Base-by-base conservation (phyloP, 371 early-diverging fungal genomes). In the Coemansia sp. region DNA sequence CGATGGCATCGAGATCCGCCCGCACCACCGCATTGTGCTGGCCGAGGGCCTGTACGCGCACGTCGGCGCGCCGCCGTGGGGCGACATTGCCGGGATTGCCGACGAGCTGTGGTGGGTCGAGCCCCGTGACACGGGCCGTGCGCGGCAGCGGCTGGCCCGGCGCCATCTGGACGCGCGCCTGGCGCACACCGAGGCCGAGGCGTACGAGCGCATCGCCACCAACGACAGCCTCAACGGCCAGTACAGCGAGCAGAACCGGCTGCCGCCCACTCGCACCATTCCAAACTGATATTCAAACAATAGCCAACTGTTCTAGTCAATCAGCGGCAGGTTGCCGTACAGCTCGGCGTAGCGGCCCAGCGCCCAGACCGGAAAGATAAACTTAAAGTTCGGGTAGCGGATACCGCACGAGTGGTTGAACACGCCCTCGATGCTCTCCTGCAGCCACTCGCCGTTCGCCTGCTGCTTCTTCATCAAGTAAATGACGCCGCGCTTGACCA, bases 381-480 rank as follows among this genome's bases (percentile, higher is more conserved):
- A 92, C 81, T 95, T 97, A 82, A 93, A 97, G 79, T 95, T 95
- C 31, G 97, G 97, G 76, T 98, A 98, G 33, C 90, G 87, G 72
- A 98, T 97, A 79, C 86, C 89, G 74, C 91, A 92, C 64, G 86
- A 89, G 76, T 94, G 91, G 84, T 97, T 98, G 75, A 98, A 98
- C 43, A 97, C 95, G 40, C 99, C 99, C 79, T 98, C 99, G 61
- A 97, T 94, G 45, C 83, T 87, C 69, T 98, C 98, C 76, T 98
- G 98, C 33, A 86, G 84, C 97, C 97, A 98, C 72, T 92, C 92
- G 41, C 99, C 99, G 61, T 88, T 93, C 3, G 83, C 77, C 62
- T 86, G 89, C 78, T 98, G 98, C 36, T 94, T 79, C 11, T 78
- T 70, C 91, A 93, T 92, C 43, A 97, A 62, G 67, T 89, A 78